A percentile compares a stretch with the other conserved stretches of the same genome.
These are phyloP conservation scores for Xylaria acuta DNA, from an alignment of 495 filamentous ascomycete genomes.

Conservation along the genomic window DNA sequence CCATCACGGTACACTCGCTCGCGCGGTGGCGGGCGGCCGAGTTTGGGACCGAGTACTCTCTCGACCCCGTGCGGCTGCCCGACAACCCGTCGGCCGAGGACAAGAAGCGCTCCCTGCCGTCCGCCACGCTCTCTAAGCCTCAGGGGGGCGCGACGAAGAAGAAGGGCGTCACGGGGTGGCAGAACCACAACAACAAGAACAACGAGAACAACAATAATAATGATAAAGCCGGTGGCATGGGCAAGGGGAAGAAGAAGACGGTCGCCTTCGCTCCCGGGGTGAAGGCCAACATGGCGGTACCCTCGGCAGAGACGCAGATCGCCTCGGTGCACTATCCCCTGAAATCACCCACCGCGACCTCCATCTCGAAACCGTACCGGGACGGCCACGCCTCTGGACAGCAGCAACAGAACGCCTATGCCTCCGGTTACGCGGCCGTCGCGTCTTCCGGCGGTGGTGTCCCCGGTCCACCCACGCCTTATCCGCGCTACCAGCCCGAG, in stretches of 20 bases:
- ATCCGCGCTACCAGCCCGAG: background rate
- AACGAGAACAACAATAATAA: background rate
- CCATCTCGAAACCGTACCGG: background rate
- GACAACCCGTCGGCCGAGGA: slow-evolving; percentile 23
- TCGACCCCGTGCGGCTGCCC: slow-evolving; percentile 18
- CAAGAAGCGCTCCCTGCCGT: slow-evolving; percentile 29
- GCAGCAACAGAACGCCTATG: background rate
- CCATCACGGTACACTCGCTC: slow-evolving; percentile 31
- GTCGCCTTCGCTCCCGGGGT: background rate
- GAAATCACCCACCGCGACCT: slow-evolving; percentile 8
- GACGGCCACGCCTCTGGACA: background rate
- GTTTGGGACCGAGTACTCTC: slow-evolving; percentile 24
- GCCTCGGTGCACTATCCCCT: slow-evolving; percentile 22
- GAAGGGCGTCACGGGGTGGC: too few species aligned
- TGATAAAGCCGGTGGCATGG: too few species aligned
- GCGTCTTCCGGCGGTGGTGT: too few species aligned
- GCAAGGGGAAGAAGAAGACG: too few species aligned
- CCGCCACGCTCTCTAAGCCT: slow-evolving; percentile 7
- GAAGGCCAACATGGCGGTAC: background rate
- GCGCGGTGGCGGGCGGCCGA: slow-evolving; percentile 16
- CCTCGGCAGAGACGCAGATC: background rate
- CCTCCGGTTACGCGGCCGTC: background rate
- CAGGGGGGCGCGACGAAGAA: background rate
- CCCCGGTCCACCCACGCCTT: background rate
- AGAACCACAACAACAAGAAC: too few species aligned